Percentiles rank a stretch among this genome's conserved stretches.
Evolutionary conservation across 2,329 filamentous ascomycete species (phyloP).

Genomic region (Xylaria sp.): DNA sequence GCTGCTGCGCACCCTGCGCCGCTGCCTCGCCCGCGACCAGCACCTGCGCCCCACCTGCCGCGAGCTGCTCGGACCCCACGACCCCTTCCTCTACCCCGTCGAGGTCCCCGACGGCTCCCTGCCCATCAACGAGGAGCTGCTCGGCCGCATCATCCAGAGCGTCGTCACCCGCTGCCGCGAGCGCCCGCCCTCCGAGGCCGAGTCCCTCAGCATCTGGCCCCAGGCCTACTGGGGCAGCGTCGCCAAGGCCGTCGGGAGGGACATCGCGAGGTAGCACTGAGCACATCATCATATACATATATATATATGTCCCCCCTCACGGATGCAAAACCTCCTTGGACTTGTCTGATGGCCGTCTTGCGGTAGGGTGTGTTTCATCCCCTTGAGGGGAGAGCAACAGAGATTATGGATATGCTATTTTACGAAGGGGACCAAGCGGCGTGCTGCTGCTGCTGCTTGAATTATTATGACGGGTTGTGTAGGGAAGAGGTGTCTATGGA

Average conservation of each 20-base stretch:
- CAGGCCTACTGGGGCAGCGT: constrained; percentile 64
- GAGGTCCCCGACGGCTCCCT: constrained; percentile 58
- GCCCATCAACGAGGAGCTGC: constrained; percentile 64
- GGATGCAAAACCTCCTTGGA: too few species aligned
- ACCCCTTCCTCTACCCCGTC: constrained; percentile 66
- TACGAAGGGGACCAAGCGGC: too few species aligned
- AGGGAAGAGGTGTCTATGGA: too few species aligned
- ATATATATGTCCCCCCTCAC: too few species aligned
- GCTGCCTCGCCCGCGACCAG: constrained; percentile 65
- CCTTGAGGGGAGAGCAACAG: too few species aligned
- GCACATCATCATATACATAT: neutral
- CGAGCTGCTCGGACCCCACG: constrained; percentile 60
- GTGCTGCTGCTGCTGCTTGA: too few species aligned
- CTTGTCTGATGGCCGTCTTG: too few species aligned
- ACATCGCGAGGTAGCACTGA: constrained; percentile 13
- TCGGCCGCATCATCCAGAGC: constrained; percentile 64
- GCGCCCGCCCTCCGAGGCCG: constrained; percentile 60
- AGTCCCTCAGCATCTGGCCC: constrained; percentile 59
- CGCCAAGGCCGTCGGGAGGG: constrained; percentile 51
- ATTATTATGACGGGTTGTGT: too few species aligned
- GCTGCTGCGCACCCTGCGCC: constrained; percentile 63
- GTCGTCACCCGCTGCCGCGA: constrained; percentile 62
- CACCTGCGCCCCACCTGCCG: constrained; percentile 65
- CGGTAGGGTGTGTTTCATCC: too few species aligned
- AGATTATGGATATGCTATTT: too few species aligned